Percentiles rank a stretch among this genome's conserved stretches.
Conservation (phyloP, 345 rosid genomes). For the Bruguiera sexangula region DNA sequence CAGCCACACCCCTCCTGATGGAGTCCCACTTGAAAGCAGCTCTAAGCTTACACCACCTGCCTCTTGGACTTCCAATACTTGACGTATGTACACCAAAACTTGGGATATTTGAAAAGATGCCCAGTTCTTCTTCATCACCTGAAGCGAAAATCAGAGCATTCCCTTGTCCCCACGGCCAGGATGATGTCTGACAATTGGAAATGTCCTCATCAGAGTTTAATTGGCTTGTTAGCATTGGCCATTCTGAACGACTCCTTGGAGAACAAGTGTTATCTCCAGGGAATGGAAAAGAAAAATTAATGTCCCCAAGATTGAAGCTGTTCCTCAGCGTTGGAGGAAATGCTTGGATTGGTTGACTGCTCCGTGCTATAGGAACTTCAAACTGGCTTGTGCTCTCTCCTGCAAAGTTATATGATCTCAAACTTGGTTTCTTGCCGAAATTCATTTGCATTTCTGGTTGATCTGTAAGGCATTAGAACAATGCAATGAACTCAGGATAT, state of each 20-base stretch:
- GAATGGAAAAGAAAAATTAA: neutral
- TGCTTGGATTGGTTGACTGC: slow-evolving; percentile 1
- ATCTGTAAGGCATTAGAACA: slow-evolving; percentile 11
- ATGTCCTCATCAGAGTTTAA: slow-evolving; percentile 14
- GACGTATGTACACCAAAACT: slow-evolving; percentile 21
- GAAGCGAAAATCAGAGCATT: slow-evolving; percentile 18
- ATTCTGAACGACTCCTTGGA: slow-evolving; percentile 1
- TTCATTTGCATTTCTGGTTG: slow-evolving; percentile 30
- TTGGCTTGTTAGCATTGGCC: slow-evolving; percentile 14
- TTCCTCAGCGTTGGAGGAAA: slow-evolving; percentile 19
- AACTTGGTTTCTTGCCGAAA: slow-evolving; percentile 19
- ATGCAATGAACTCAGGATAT: no score
- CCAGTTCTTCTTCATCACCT: slow-evolving; percentile 25
- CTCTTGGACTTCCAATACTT: slow-evolving; percentile 36
- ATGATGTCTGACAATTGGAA: slow-evolving; percentile 24
- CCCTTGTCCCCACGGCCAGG: slow-evolving; percentile 44
- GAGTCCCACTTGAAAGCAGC: slow-evolving; percentile 48
- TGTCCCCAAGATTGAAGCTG: slow-evolving; percentile 28
- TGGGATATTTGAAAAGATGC: slow-evolving; percentile 22
- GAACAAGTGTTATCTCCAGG: slow-evolving; percentile 19
- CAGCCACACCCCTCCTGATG: slow-evolving; percentile 28
- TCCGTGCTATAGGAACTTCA: slow-evolving; percentile 16
- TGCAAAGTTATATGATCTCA: slow-evolving; percentile 22
- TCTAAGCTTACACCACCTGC: slow-evolving; percentile 67
- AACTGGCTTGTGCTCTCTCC: slow-evolving; percentile 19